Percentiles rank a stretch among this genome's conserved stretches.
Conservation (phyloP, 106 monocot species). For the Alisma plantagoaquatica region DNA sequence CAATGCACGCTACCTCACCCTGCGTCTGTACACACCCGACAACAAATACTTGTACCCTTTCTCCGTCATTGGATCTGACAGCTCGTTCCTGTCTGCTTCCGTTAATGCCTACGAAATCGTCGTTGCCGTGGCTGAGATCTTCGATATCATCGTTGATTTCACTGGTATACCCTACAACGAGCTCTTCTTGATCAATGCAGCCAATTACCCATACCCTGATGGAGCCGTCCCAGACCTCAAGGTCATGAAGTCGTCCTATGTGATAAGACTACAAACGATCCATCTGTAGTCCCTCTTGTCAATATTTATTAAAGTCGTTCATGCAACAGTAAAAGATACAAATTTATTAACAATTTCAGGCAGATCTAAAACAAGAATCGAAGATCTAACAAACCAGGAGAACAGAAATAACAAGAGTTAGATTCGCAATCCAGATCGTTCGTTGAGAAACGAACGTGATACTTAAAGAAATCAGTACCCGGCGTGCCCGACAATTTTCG, state of each 20-base stretch:
- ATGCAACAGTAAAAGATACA: no score
- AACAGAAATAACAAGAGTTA: no score
- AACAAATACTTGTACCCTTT: constrained; percentile 18
- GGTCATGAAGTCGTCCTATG: constrained; percentile 33
- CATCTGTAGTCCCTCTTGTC: constrained; percentile 26
- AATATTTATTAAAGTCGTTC: no score
- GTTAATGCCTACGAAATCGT: constrained; percentile 10
- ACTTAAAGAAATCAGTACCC: no score
- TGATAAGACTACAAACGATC: constrained; percentile 3
- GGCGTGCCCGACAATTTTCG: no score
- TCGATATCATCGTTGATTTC: constrained; percentile 58
- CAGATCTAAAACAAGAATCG: no score
- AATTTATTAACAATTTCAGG: no score
- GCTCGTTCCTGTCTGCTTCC: constrained; percentile 21
- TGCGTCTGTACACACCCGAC: constrained; percentile 2
- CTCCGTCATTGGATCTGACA: constrained; percentile 26
- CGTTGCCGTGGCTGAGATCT: constrained; percentile 43
- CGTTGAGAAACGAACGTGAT: no score
- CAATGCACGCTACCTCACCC: constrained; percentile 50
- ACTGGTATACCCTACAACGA: constrained; percentile 8
- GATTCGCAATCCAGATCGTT: no score
- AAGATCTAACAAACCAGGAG: no score
- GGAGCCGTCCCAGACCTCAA: constrained; percentile 1
- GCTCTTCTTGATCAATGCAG: constrained; percentile 6
- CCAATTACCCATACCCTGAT: constrained; percentile 6